Conservation (phyloP, 169 alveolate species). For the Eimeria praecox region DNA sequence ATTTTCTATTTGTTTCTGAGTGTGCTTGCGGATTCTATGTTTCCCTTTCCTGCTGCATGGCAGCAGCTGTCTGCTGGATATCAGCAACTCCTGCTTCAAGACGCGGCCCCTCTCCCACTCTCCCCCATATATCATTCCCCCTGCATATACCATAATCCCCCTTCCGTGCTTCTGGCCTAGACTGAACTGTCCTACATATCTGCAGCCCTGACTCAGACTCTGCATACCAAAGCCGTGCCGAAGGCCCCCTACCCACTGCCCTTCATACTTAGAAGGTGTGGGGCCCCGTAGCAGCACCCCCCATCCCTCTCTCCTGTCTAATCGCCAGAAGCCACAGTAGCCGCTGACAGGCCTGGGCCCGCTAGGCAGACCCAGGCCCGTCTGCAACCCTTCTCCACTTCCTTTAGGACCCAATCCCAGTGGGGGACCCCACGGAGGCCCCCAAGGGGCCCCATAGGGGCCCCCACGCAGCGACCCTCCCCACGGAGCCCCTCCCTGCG, state of each 20-base stretch:
- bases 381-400: conserved; percentile 45
- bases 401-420: conserved; percentile 7
- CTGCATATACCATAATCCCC: conserved; percentile 84
- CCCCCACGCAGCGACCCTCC: neutral
- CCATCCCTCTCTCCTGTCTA: conserved; percentile 84
- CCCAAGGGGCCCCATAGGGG: neutral
- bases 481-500: neutral
- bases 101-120: conserved; percentile 84
- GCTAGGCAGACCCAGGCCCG: neutral
- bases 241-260: conserved; percentile 83
- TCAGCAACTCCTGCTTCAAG: conserved; percentile 77
- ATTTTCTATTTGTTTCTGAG: neutral
- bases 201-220: conserved; percentile 81
- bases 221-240: conserved; percentile 85
- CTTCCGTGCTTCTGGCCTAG: conserved; percentile 83
- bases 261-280: conserved; percentile 82
- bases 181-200: conserved; percentile 83
- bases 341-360: conserved; percentile 53
- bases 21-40: neutral
- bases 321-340: conserved; percentile 81
- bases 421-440: conserved; percentile 14
- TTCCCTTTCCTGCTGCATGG: neutral
- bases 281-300: conserved; percentile 84
- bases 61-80: conserved; percentile 54
- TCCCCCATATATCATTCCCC: conserved; percentile 84